A percentile compares a stretch with the other conserved stretches of the same genome.
These are phyloP conservation scores for Arthrobotrys sinensis DNA, from an alignment of 2,329 filamentous ascomycete genomes.

Conservation along the genomic window DNA sequence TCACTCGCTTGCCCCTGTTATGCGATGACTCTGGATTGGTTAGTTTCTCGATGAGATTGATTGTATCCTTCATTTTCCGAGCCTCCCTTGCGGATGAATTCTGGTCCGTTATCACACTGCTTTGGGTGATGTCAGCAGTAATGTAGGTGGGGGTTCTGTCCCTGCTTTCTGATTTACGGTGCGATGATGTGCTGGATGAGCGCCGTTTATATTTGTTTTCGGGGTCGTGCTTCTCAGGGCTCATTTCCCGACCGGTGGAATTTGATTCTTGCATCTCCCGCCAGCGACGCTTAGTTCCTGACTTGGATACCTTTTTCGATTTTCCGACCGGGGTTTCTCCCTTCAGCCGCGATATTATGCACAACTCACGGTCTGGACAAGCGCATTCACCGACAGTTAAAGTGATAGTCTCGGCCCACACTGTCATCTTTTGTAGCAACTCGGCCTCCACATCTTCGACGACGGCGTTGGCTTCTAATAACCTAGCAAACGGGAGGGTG, in stretches of 20 bases:
- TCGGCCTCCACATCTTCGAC: constrained; percentile 69
- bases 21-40: constrained; percentile 63
- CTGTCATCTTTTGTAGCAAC: constrained; percentile 66
- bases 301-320: constrained; percentile 69
- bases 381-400: constrained; percentile 63
- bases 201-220: constrained; percentile 72
- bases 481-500: constrained; percentile 60
- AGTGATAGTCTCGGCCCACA: constrained; percentile 65
- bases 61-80: constrained; percentile 64
- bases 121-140: constrained; percentile 53
- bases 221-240: constrained; percentile 75
- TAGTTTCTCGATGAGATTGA: constrained; percentile 64
- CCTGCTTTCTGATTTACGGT: constrained; percentile 78
- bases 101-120: constrained; percentile 74
- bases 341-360: constrained; percentile 62
- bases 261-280: constrained; percentile 58
- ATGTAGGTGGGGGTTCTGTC: constrained; percentile 75
- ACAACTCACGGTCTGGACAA: constrained; percentile 61
- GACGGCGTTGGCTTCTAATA: constrained; percentile 57
- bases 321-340: constrained; percentile 60
- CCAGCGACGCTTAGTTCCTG: constrained; percentile 72
- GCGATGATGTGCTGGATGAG: constrained; percentile 72
- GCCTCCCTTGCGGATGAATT: constrained; percentile 73
- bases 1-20: constrained; percentile 62
- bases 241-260: constrained; percentile 75